phyloP scores from a whole-genome alignment of 177 flowering plant genomes.

The Tripterygium wilfordii region DNA sequence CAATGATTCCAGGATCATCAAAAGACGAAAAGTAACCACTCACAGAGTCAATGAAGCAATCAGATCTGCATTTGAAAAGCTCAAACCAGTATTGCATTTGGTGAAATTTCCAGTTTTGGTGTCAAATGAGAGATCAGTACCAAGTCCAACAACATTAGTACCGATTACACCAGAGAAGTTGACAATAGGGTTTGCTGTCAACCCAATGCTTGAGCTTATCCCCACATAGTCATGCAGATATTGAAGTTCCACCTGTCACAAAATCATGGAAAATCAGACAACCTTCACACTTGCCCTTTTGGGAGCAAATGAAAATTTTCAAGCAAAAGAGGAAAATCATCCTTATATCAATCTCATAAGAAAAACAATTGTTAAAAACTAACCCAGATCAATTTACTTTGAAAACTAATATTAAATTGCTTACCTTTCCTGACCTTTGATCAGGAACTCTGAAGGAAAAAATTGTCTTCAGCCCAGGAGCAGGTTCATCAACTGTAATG shows the following conservation, averaged over 20 bases:
- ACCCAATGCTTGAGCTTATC: slow-evolving; percentile 65
- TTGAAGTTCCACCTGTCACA: slow-evolving; percentile 64
- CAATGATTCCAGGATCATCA: too few species aligned
- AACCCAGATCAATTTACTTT: too few species aligned
- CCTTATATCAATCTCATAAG: background rate
- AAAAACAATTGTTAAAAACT: too few species aligned
- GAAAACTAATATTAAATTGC: background rate
- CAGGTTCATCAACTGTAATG: slow-evolving; percentile 67
- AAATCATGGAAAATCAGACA: background rate
- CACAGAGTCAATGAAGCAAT: slow-evolving; percentile 73
- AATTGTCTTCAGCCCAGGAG: slow-evolving; percentile 79
- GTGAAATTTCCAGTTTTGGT: slow-evolving; percentile 50
- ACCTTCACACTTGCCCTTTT: background rate
- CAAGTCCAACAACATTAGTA: slow-evolving; percentile 41
- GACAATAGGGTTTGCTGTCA: slow-evolving; percentile 75
- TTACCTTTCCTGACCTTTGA: slow-evolving; percentile 85
- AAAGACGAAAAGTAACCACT: slow-evolving; percentile 19
- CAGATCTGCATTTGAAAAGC: slow-evolving; percentile 55
- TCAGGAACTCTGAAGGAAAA: slow-evolving; percentile 67
- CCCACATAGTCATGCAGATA: slow-evolving; percentile 65
- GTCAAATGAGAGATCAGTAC: slow-evolving; percentile 77
- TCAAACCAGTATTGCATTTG: slow-evolving; percentile 71
- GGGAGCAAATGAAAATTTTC: background rate
- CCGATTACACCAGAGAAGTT: slow-evolving; percentile 83
- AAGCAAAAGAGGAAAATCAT: background rate